Percentiles rank a stretch among this genome's conserved stretches.
Evolutionary conservation across 805 yeast genomes (phyloP).

Genomic region (Torulaspora quercuum): DNA sequence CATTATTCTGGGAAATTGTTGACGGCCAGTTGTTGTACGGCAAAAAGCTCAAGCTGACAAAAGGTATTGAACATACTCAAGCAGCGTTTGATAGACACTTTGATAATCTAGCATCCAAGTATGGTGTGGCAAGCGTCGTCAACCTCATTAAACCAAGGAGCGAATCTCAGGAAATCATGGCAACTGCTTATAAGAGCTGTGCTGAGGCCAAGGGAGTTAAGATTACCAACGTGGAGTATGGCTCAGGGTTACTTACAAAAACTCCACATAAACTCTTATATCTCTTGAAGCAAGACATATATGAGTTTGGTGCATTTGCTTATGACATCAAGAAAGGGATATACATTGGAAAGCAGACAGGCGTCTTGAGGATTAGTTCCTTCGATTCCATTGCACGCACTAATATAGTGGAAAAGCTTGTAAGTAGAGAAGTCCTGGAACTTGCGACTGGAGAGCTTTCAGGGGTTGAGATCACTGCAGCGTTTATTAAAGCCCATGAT

Average conservation of each 20-base stretch:
- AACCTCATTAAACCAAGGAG: constrained; percentile 68
- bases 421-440: constrained; percentile 63
- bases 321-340: constrained; percentile 60
- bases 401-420: constrained; percentile 64
- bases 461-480: constrained; percentile 40
- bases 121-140: constrained; percentile 81
- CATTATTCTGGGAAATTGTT: constrained; percentile 93
- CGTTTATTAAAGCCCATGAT: constrained; percentile 64
- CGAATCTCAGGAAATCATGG: constrained; percentile 62
- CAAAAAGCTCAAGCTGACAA: constrained; percentile 74
- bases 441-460: constrained; percentile 42
- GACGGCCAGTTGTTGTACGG: constrained; percentile 59
- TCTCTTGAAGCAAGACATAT: constrained; percentile 58
- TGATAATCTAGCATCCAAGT: constrained; percentile 60
- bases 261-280: constrained; percentile 45
- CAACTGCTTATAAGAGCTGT: constrained; percentile 57
- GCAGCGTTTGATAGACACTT: constrained; percentile 84
- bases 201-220: constrained; percentile 37
- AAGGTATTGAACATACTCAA: constrained; percentile 80
- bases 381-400: constrained; percentile 88
- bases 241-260: constrained; percentile 38
- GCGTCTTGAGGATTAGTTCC: constrained; percentile 86
- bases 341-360: constrained; percentile 76
- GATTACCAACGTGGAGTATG: constrained; percentile 38
- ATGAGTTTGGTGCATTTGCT: constrained; percentile 80